These are phyloP conservation scores for Aspergillus arachidicola DNA, from an alignment of 2,329 filamentous ascomycete genomes.

Conservation along the genomic window DNA sequence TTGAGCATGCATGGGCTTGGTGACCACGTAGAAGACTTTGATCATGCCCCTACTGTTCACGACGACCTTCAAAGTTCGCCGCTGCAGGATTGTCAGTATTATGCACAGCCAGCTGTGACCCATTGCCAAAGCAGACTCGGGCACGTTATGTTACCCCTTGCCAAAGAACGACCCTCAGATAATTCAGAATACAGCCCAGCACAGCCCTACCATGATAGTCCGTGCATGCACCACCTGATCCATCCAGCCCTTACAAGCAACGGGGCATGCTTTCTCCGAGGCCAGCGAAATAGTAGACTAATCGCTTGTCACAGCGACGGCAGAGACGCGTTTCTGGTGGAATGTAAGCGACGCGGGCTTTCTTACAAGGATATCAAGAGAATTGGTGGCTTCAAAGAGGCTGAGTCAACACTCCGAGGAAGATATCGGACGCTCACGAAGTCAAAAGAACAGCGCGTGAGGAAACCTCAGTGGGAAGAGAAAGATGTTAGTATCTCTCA, in stretches of 20 bases:
- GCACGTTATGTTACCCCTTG: not conserved
- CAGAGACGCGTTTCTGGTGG: conserved; percentile 44
- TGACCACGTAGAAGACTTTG: not conserved
- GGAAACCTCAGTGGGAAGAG: conserved; percentile 48
- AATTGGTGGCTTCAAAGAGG: conserved; percentile 46
- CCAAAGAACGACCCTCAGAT: not conserved
- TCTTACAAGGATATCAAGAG: conserved; percentile 53
- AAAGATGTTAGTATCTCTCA: conserved; percentile 44
- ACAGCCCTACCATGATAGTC: not conserved
- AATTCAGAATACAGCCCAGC: not conserved
- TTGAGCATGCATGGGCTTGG: conserved; percentile 1
- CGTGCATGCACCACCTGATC: conserved; percentile 1
- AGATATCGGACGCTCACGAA: conserved; percentile 52
- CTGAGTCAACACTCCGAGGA: conserved; percentile 52
- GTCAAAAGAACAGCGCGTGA: conserved; percentile 46
- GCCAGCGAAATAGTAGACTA: conserved; percentile 9
- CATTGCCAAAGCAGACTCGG: conserved; percentile 3
- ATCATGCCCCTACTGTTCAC: conserved; percentile 1
- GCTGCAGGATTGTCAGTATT: not conserved
- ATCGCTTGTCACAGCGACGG: conserved; percentile 21
- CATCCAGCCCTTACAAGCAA: not conserved
- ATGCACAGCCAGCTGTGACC: conserved; percentile 7
- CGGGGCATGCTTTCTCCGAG: not conserved
- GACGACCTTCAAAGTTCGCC: conserved; percentile 8
- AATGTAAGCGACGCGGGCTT: conserved; percentile 43